phyloP scores from a whole-genome alignment of 768 basidiomycete species.

The Kwoniella bestiolae region DNA sequence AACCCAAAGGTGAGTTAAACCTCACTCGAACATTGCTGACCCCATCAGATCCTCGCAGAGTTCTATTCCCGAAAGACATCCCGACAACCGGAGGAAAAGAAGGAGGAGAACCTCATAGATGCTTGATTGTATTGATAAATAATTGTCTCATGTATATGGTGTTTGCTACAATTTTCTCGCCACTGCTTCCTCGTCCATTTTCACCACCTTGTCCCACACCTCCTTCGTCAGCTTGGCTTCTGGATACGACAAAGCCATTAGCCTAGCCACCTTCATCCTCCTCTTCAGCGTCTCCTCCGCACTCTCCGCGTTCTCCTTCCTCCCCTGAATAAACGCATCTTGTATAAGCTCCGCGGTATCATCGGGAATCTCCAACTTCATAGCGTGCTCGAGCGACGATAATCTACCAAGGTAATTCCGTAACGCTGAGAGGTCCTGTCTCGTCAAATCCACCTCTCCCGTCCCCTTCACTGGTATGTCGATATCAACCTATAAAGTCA shows the following conservation, averaged over 20 bases:
- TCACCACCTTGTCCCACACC: slow-evolving; percentile 39
- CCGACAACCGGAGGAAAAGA: slow-evolving; percentile 34
- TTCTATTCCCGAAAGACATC: slow-evolving; percentile 79
- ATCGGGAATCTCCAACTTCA: slow-evolving; percentile 42
- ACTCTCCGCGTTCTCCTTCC: slow-evolving; percentile 23
- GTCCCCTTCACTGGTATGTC: background rate
- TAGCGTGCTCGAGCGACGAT: slow-evolving; percentile 23
- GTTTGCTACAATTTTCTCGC: slow-evolving; percentile 1
- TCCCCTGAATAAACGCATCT: slow-evolving; percentile 41
- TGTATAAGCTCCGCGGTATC: slow-evolving; percentile 45
- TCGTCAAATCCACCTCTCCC: background rate
- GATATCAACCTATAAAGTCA: slow-evolving; percentile 6
- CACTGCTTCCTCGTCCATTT: slow-evolving; percentile 35
- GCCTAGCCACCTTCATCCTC: slow-evolving; percentile 52
- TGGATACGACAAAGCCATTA: slow-evolving; percentile 40
- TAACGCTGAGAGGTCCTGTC: slow-evolving; percentile 12
- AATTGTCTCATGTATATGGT: slow-evolving; percentile 4
- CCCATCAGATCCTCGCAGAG: slow-evolving; percentile 73
- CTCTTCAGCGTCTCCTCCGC: slow-evolving; percentile 49
- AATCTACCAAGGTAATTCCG: slow-evolving; percentile 19
- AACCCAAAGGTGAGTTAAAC: slow-evolving; percentile 72
- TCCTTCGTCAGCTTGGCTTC: slow-evolving; percentile 27
- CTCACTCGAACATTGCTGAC: background rate
- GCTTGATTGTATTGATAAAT: slow-evolving; percentile 33
- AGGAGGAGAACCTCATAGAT: slow-evolving; percentile 53